A percentile compares a stretch with the other conserved stretches of the same genome.
These are phyloP conservation scores for Astrocystis sublimbata DNA, from an alignment of 495 filamentous ascomycete genomes.

Conservation along the genomic window DNA sequence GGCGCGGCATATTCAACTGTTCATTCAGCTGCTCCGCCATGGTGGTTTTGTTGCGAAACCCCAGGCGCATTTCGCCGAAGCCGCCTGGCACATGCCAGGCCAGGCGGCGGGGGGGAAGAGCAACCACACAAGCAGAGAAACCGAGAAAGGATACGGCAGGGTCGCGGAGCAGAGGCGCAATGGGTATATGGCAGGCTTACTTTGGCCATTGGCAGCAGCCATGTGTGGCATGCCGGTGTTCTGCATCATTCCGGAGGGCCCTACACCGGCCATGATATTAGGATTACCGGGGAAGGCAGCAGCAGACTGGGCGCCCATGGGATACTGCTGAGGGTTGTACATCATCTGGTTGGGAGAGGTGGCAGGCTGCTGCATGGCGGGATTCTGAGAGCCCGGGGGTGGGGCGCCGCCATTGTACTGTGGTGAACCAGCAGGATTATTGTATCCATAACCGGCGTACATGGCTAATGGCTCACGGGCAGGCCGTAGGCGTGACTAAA, in stretches of 20 bases:
- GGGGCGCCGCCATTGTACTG: conserved; percentile 52
- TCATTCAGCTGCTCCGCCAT: background rate
- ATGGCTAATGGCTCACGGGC: conserved; percentile 51
- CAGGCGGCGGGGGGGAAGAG: conserved; percentile 10
- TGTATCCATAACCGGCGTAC: conserved; percentile 54
- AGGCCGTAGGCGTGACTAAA: conserved; percentile 31
- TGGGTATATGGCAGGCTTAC: conserved; percentile 40
- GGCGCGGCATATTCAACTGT: background rate
- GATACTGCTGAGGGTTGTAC: conserved; percentile 48
- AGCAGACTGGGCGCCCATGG: conserved; percentile 45
- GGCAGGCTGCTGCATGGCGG: conserved; percentile 52
- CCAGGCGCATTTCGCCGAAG: conserved; percentile 1
- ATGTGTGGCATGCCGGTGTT: conserved; percentile 54
- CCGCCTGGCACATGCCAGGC: conserved; percentile 1
- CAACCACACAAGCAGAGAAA: conserved; percentile 19
- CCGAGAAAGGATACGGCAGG: conserved; percentile 23
- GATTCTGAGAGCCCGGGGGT: conserved; percentile 41
- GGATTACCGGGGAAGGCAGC: conserved; percentile 41
- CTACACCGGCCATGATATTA: conserved; percentile 51
- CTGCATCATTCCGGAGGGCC: conserved; percentile 56
- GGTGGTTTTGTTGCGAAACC: conserved; percentile 1
- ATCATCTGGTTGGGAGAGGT: conserved; percentile 43
- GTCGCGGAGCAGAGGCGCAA: conserved; percentile 22
- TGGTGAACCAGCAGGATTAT: conserved; percentile 43
- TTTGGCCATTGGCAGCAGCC: conserved; percentile 50